Percentiles rank a stretch among this genome's conserved stretches.
Conservation (phyloP, 441 rosid species). For the Kokia cookei region DNA sequence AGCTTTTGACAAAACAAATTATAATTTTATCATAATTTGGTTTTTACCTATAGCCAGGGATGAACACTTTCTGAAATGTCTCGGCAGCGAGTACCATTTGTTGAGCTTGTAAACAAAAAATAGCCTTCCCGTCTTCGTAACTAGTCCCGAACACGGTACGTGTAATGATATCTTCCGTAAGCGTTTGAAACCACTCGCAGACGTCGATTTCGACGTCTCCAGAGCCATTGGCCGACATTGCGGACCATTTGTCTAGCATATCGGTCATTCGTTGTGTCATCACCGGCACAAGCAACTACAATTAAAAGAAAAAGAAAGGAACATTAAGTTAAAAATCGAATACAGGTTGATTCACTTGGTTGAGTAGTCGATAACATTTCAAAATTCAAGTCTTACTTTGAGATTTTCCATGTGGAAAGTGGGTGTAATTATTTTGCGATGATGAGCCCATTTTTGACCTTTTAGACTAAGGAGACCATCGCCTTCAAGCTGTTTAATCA, state of each 20-base stretch:
- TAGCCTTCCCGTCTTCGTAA: slow-evolving; percentile 74
- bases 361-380: background rate
- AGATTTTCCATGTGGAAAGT: slow-evolving; percentile 95
- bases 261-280: slow-evolving; percentile 62
- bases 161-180: slow-evolving; percentile 81
- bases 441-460: slow-evolving; percentile 94
- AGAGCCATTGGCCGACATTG: slow-evolving; percentile 17
- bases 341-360: background rate
- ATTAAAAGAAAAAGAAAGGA: background rate
- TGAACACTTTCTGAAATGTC: slow-evolving; percentile 72
- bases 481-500: slow-evolving; percentile 90
- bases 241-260: slow-evolving; percentile 71
- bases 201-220: slow-evolving; percentile 69
- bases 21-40: background rate
- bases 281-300: slow-evolving; percentile 72
- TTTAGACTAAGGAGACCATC: slow-evolving; percentile 88
- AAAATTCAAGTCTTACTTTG: slow-evolving; percentile 37
- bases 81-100: slow-evolving; percentile 79
- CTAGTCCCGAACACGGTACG: slow-evolving; percentile 78
- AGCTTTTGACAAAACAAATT: no score
- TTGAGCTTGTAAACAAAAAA: slow-evolving; percentile 67
- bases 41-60: slow-evolving; percentile 79
- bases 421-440: slow-evolving; percentile 74
- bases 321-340: background rate
- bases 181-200: slow-evolving; percentile 69